These are phyloP conservation scores for Entomortierella lignicola DNA, from an alignment of 192 early-diverging fungal genomes.

Conservation along the genomic window DNA sequence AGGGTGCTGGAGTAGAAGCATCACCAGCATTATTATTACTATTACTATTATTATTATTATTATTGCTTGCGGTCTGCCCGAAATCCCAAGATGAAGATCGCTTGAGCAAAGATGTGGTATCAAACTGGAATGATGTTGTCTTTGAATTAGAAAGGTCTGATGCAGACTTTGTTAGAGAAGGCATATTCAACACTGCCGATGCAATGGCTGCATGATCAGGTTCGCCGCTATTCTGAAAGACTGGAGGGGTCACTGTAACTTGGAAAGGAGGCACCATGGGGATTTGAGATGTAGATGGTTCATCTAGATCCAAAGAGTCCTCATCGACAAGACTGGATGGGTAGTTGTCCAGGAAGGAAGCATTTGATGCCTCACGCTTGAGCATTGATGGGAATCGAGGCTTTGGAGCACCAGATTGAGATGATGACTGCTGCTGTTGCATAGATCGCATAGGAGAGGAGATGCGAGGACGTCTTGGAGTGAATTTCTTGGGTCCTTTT, in stretches of 20 bases:
- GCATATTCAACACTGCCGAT: background rate
- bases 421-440: background rate
- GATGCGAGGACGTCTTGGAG: slow-evolving; percentile 31
- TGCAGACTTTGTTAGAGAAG: background rate
- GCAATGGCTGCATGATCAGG: background rate
- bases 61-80: background rate
- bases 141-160: background rate
- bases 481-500: slow-evolving; percentile 1
- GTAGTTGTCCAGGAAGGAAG: slow-evolving; percentile 34
- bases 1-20: no score
- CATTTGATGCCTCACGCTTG: slow-evolving; percentile 37
- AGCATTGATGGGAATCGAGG: slow-evolving; percentile 26
- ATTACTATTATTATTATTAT: no score
- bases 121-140: background rate
- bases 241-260: background rate
- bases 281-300: background rate
- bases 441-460: background rate
- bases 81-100: background rate
- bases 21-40: no score
- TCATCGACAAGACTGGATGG: slow-evolving; percentile 14
- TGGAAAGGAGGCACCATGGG: background rate
- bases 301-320: background rate
- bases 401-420: background rate
- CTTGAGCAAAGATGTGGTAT: background rate
- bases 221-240: background rate